These are phyloP conservation scores for Rhodotorula sp. DNA, from an alignment of 1,284 basidiomycete species.

Conservation along the genomic window DNA sequence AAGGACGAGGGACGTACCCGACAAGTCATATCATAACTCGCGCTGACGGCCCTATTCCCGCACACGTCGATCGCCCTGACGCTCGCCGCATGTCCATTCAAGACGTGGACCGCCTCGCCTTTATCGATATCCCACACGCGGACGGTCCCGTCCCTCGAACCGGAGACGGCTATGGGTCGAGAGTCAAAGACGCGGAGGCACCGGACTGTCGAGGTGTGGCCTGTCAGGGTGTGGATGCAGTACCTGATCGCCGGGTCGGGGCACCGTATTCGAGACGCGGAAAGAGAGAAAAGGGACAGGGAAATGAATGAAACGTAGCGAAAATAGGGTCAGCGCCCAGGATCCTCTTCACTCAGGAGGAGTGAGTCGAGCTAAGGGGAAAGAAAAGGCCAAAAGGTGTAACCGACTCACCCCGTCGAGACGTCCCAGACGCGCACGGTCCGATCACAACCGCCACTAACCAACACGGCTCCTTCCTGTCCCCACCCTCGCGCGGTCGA, in stretches of 20 bases:
- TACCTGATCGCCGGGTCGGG: constrained; percentile 48
- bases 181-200: constrained; percentile 85
- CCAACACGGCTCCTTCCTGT: constrained; percentile 65
- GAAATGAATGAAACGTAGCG: too few species aligned
- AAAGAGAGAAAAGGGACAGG: background rate
- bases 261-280: too few species aligned
- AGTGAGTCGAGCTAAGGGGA: too few species aligned
- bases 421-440: constrained; percentile 89
- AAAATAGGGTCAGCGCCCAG: too few species aligned
- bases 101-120: constrained; percentile 65
- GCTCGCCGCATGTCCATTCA: constrained; percentile 76
- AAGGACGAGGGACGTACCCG: constrained; percentile 58
- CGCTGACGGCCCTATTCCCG: constrained; percentile 76
- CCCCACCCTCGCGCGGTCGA: constrained; percentile 67
- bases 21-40: constrained; percentile 83
- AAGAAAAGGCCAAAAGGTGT: too few species aligned
- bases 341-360: too few species aligned
- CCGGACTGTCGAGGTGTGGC: constrained; percentile 87
- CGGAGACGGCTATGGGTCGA: constrained; percentile 82
- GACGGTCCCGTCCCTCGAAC: constrained; percentile 80
- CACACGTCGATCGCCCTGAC: constrained; percentile 86
- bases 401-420: constrained; percentile 65
- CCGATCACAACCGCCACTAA: constrained; percentile 92
- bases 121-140: constrained; percentile 90
- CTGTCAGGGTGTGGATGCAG: constrained; percentile 74